A percentile compares a stretch with the other conserved stretches of the same genome.
These are phyloP conservation scores for Coniochaeta sp. DNA, from an alignment of 2,329 filamentous ascomycete species.

Conservation along the genomic window DNA sequence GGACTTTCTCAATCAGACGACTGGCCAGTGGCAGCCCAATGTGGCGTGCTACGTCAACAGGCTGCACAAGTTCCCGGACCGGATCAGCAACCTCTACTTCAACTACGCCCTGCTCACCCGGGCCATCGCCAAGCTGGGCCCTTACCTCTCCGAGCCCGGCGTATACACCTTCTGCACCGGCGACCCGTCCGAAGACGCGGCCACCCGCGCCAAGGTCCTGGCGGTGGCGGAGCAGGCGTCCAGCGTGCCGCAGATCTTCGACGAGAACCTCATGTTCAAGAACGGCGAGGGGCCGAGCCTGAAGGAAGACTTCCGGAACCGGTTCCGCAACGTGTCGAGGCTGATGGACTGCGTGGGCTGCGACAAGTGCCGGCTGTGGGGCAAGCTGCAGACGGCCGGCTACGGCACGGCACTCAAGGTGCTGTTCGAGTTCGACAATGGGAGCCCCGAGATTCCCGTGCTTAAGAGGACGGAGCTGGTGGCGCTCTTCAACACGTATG, in stretches of 20 bases:
- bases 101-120: slow-evolving; percentile 95
- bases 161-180: slow-evolving; percentile 89
- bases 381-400: slow-evolving; percentile 89
- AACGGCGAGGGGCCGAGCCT: slow-evolving; percentile 65
- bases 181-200: slow-evolving; percentile 68
- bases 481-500: slow-evolving; percentile 88
- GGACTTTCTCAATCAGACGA: slow-evolving; percentile 92
- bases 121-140: slow-evolving; percentile 82
- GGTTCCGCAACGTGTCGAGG: slow-evolving; percentile 92
- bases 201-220: slow-evolving; percentile 77
- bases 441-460: slow-evolving; percentile 47
- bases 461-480: slow-evolving; percentile 89
- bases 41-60: slow-evolving; percentile 79
- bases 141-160: slow-evolving; percentile 53
- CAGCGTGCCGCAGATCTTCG: slow-evolving; percentile 73
- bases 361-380: slow-evolving; percentile 97
- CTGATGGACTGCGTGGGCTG: slow-evolving; percentile 99
- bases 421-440: slow-evolving; percentile 82
- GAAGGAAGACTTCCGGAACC: slow-evolving; percentile 95
- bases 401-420: slow-evolving; percentile 95
- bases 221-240: slow-evolving; percentile 64
- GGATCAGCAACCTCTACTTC: slow-evolving; percentile 96
- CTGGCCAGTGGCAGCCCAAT: slow-evolving; percentile 88
- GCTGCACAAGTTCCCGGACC: slow-evolving; percentile 79
- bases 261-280: slow-evolving; percentile 93